A percentile compares a stretch with the other conserved stretches of the same genome.
These are phyloP conservation scores for Scheffersomyces segobiensis DNA, from an alignment of 1,139 yeast species.

Conservation along the genomic window DNA sequence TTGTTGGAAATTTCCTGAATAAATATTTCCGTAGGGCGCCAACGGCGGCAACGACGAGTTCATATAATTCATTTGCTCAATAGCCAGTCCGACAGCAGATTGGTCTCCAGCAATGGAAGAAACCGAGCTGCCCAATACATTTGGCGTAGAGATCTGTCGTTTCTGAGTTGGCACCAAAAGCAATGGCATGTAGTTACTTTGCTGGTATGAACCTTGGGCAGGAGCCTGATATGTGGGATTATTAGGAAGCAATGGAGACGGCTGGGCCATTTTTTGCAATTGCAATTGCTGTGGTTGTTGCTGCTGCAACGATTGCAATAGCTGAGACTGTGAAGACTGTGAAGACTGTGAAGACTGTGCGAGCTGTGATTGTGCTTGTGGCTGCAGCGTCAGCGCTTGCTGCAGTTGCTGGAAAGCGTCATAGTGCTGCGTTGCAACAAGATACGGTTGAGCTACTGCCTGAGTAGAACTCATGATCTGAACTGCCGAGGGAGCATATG, in stretches of 20 bases:
- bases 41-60: constrained; percentile 5
- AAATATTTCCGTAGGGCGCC: constrained; percentile 1
- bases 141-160: not conserved
- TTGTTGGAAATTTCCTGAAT: not conserved
- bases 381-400: not conserved
- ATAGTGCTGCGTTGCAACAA: not conserved
- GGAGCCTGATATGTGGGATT: not conserved
- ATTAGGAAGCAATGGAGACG: not conserved
- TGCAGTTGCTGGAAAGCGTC: not conserved
- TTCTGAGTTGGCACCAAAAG: not conserved
- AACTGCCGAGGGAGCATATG: not conserved
- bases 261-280: not conserved
- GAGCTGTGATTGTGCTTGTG: not conserved
- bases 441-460: not conserved
- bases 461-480: not conserved
- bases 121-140: not conserved
- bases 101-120: not conserved
- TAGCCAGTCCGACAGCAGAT: not conserved
- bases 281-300: not conserved
- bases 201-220: not conserved
- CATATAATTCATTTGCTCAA: constrained; percentile 7
- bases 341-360: not conserved
- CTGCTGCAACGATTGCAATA: not conserved
- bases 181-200: not conserved
- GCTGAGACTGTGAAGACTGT: not conserved